Conservation (phyloP, 192 early-diverging fungal genomes). For the Neocallimastix lanati region DNA sequence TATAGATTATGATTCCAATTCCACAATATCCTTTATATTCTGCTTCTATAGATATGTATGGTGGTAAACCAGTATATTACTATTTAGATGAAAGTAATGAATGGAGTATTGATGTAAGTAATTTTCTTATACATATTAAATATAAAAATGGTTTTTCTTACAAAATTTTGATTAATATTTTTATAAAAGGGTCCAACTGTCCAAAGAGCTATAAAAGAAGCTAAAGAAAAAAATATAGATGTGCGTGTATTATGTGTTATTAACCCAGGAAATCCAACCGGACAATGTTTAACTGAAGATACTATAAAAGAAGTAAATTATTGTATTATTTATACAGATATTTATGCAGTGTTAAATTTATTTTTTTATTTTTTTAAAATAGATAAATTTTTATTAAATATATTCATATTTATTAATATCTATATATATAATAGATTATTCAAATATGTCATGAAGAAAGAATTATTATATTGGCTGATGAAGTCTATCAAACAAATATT, state of each 20-base stretch:
- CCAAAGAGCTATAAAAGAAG: constrained; percentile 33
- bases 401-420: not conserved
- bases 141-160: no score
- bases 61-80: constrained; percentile 80
- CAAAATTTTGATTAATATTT: no score
- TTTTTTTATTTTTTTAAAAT: no score
- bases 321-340: no score
- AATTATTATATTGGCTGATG: constrained; percentile 82
- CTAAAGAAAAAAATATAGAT: constrained; percentile 51
- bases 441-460: constrained; percentile 65
- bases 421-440: constrained; percentile 36
- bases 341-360: no score
- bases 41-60: constrained; percentile 66
- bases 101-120: constrained; percentile 21
- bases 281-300: constrained; percentile 59
- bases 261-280: constrained; percentile 98
- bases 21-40: constrained; percentile 98
- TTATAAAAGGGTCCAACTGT: constrained; percentile 30
- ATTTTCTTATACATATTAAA: no score
- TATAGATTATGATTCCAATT: constrained; percentile 87
- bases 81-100: constrained; percentile 70
- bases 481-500: constrained; percentile 96
- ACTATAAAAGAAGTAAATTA: constrained; percentile 55
- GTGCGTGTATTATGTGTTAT: constrained; percentile 90
- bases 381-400: not conserved